Conservation (phyloP, 2,329 filamentous ascomycete species). For the Coniochaeta hoffmannii region DNA sequence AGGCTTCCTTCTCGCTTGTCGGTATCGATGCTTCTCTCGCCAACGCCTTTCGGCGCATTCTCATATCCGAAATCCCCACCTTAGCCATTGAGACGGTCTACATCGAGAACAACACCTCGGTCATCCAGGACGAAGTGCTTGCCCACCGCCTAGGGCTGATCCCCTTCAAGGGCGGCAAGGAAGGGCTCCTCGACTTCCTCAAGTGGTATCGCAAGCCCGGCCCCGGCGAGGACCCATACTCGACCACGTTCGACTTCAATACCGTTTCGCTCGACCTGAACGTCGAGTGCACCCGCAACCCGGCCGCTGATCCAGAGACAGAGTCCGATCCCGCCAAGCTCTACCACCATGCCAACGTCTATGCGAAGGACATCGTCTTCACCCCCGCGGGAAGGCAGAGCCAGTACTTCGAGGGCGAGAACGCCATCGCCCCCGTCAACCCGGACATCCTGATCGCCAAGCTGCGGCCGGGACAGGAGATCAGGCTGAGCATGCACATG, state of each 20-base stretch:
- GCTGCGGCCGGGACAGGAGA: slow-evolving; percentile 80
- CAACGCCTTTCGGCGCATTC: slow-evolving; percentile 94
- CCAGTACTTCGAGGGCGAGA: slow-evolving; percentile 59
- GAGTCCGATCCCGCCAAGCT: slow-evolving; percentile 69
- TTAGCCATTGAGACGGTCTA: slow-evolving; percentile 92
- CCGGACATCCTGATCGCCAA: slow-evolving; percentile 94
- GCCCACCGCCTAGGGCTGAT: slow-evolving; percentile 85
- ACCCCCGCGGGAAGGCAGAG: slow-evolving; percentile 66
- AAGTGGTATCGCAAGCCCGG: slow-evolving; percentile 71
- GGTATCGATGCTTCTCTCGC: slow-evolving; percentile 88
- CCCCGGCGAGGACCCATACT: slow-evolving; percentile 52
- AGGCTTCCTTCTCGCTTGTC: slow-evolving; percentile 84
- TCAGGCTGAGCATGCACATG: slow-evolving; percentile 84
- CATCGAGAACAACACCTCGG: slow-evolving; percentile 92
- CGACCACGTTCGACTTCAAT: slow-evolving; percentile 70
- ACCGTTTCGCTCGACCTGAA: slow-evolving; percentile 74
- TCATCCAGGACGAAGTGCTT: slow-evolving; percentile 96
- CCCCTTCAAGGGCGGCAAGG: slow-evolving; percentile 72
- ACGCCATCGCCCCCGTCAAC: slow-evolving; percentile 69
- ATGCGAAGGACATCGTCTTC: slow-evolving; percentile 72
- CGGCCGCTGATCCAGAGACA: slow-evolving; percentile 62
- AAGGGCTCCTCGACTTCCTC: slow-evolving; percentile 70
- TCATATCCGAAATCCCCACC: slow-evolving; percentile 89
- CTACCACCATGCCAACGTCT: slow-evolving; percentile 79
- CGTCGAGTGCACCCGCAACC: slow-evolving; percentile 73